Evolutionary conservation across 2,329 filamentous ascomycete species (phyloP), one percentile per base, ranked within the genome.

Genomic region (Blastomyces parvus): DNA sequence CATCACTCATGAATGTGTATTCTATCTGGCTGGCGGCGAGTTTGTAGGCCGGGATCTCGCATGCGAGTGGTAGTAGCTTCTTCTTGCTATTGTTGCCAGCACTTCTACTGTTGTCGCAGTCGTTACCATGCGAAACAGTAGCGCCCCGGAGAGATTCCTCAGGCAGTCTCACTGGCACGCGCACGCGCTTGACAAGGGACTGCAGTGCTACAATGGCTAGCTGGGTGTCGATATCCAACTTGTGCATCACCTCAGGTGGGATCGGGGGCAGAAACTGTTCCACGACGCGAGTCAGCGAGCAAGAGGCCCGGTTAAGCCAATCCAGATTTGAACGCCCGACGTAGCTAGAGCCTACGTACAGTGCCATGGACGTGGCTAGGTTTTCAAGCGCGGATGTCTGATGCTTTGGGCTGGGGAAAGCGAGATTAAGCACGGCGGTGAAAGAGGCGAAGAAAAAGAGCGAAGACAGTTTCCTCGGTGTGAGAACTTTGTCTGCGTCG

Each of bases 1-100:
- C 25, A 25, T 19, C 48, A 19, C 17, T 52, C 48, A 57, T 40
- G 55, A 57, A 25, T 55, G 63, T 33, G 62, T 61, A 42, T 52
- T 52, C n/a, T 55, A 53, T 2, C 48, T 52, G 25, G 25, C 30
- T 13, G 14, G 27, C 4, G 48, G 48, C 22, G 13, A 27, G 48
- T 52, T 52, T 52, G 25, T 52, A 52, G 48, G 48, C 48, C 6
- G 25, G 48, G 11, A 52, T 52, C 30, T 52, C 48, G 48, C 25
- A 52, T 27, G 48, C 48, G 25, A 52, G 5, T 52, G 13, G 48
- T 14, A 52, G 48, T 14, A 52, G 14, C 13, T 14, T 27, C 14
- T 19, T 44, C 0, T 44, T 50, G 46, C 3, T 50, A 13, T 14
- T 50, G 46, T 3, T 25, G 22, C 6, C n/a, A 7, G 8, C n/a